These are phyloP conservation scores for Angomonas ambiguus DNA, from an alignment of 208 protist species.

Conservation along the genomic window DNA sequence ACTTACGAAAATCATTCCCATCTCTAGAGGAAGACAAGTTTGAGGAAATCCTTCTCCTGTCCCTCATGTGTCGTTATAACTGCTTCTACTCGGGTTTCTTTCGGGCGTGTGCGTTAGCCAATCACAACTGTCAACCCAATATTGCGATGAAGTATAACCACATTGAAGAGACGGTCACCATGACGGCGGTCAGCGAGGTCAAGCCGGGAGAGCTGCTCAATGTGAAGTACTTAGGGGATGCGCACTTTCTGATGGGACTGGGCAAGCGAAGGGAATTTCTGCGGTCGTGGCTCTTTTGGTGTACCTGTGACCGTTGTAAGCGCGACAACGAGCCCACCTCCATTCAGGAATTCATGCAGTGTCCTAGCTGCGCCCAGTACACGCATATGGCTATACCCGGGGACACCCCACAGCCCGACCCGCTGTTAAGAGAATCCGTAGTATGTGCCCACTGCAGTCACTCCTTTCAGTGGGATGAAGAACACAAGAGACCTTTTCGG, in stretches of 20 bases:
- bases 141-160: conserved; percentile 85
- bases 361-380: conserved; percentile 35
- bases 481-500: conserved; percentile 17
- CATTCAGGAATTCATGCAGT: conserved; percentile 63
- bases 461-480: conserved; percentile 23
- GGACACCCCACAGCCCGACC: conserved; percentile 20
- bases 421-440: conserved; percentile 18
- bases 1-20: conserved; percentile 34
- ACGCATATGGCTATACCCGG: conserved; percentile 39
- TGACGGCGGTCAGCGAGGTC: conserved; percentile 67
- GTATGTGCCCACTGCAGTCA: conserved; percentile 23
- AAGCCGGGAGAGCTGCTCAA: conserved; percentile 69
- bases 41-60: conserved; percentile 53
- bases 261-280: conserved; percentile 71
- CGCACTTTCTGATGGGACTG: conserved; percentile 72
- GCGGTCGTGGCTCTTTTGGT: conserved; percentile 86
- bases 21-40: conserved; percentile 36
- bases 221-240: conserved; percentile 87
- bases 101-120: conserved; percentile 75
- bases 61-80: conserved; percentile 85
- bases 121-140: conserved; percentile 85
- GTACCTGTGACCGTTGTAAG: conserved; percentile 57
- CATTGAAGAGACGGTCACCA: conserved; percentile 52
- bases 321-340: conserved; percentile 31
- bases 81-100: conserved; percentile 88